Percentiles rank a stretch among this genome's conserved stretches.
These are phyloP conservation scores for Solanum pinnatisectum DNA, from an alignment of 257 asterid genomes.

Conservation along the genomic window DNA sequence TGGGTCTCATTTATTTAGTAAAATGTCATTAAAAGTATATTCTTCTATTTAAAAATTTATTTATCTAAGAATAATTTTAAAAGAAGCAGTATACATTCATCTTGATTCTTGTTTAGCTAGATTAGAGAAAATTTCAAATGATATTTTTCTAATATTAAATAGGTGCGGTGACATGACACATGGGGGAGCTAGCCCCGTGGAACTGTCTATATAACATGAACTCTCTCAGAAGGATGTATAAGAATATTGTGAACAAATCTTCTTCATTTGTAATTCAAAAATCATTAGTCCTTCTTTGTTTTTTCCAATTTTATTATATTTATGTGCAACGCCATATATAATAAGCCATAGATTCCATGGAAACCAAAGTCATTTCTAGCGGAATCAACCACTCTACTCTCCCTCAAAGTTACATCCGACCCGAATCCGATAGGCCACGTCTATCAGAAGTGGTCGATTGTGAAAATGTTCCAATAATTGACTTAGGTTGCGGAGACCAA, in stretches of 20 bases:
- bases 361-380: slow-evolving; percentile 41
- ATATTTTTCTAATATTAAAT: neutral
- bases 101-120: too few relatives aligned
- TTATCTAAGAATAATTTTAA: too few relatives aligned
- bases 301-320: neutral
- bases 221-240: neutral
- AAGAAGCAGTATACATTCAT: neutral
- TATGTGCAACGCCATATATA: neutral
- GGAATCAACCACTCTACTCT: slow-evolving; percentile 41
- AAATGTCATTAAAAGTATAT: too few relatives aligned
- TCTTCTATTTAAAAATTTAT: too few relatives aligned
- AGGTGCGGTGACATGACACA: neutral
- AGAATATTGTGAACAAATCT: neutral
- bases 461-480: slow-evolving; percentile 57
- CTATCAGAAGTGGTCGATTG: slow-evolving; percentile 34
- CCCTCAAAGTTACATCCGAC: slow-evolving; percentile 65
- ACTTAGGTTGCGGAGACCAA: slow-evolving; percentile 34
- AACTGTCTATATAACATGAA: neutral
- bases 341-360: slow-evolving; percentile 17
- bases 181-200: too few relatives aligned
- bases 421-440: slow-evolving; percentile 60
- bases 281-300: neutral
- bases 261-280: neutral
- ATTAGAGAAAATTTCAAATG: neutral
- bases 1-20: neutral